Evolutionary conservation across 352 stramenopile genomes (phyloP).

Genomic region (Globisporangium paddicum): DNA sequence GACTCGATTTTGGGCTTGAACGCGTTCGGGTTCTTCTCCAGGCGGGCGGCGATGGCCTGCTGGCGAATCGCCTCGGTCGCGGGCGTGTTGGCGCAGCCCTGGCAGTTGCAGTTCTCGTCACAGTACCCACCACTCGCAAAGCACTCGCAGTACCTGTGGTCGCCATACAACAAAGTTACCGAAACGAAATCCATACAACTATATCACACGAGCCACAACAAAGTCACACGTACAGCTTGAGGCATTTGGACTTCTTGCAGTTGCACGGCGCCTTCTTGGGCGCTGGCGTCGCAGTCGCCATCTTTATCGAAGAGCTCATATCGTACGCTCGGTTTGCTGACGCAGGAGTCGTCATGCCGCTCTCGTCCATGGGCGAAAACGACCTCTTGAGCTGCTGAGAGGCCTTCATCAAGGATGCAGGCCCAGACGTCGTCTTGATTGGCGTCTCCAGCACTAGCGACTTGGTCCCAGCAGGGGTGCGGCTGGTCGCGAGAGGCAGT

Average conservation of each 20-base stretch:
- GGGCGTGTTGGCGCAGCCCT: constrained; percentile 88
- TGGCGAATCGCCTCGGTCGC: constrained; percentile 64
- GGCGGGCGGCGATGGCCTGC: constrained; percentile 83
- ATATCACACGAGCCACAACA: neutral
- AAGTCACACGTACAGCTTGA: constrained; percentile 88
- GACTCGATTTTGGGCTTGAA: constrained; percentile 95
- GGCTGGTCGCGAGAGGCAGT: neutral
- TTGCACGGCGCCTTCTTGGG: constrained; percentile 88
- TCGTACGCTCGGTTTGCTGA: constrained; percentile 12
- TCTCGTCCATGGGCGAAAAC: neutral
- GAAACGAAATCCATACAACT: neutral
- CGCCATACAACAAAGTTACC: neutral
- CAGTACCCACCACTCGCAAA: constrained; percentile 93
- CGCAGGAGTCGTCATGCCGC: constrained; percentile 15
- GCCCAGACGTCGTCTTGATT: neutral
- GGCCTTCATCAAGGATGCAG: neutral
- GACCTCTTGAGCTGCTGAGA: neutral
- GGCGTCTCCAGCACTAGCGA: constrained; percentile 2
- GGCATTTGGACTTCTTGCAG: constrained; percentile 97
- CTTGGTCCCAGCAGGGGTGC: neutral
- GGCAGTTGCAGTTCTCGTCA: constrained; percentile 90
- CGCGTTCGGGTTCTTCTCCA: constrained; percentile 93
- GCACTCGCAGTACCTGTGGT: constrained; percentile 91
- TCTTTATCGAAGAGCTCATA: neutral
- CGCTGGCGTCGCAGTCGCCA: constrained; percentile 4